Evolutionary conservation across 2,329 filamentous ascomycete species (phyloP).

Genomic region (Kalmusia sp.): DNA sequence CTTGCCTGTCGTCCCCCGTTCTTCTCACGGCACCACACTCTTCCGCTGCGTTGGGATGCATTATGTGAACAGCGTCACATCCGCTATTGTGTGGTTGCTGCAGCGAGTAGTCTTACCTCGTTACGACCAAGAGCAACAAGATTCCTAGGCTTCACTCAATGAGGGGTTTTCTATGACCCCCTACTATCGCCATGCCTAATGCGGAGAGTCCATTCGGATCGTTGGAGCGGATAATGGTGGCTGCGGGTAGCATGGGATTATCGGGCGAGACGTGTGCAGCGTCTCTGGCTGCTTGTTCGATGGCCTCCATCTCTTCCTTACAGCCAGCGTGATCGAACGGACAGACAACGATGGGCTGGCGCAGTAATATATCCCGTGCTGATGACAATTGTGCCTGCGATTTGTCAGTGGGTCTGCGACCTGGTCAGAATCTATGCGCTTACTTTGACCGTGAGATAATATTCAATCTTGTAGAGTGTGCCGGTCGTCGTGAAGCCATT

Average conservation of each 20-base stretch:
- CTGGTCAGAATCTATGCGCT: slow-evolving; percentile 7
- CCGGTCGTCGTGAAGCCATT: slow-evolving; percentile 93
- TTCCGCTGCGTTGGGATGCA: too few relatives aligned
- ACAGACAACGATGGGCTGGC: slow-evolving; percentile 94
- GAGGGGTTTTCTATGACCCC: slow-evolving; percentile 66
- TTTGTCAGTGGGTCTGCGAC: slow-evolving; percentile 17
- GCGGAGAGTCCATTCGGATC: slow-evolving; percentile 70
- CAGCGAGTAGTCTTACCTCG: background rate
- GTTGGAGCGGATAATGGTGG: slow-evolving; percentile 78
- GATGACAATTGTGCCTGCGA: slow-evolving; percentile 84
- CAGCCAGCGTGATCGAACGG: slow-evolving; percentile 94
- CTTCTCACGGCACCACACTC: too few relatives aligned
- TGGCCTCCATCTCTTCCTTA: slow-evolving; percentile 98
- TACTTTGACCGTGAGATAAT: slow-evolving; percentile 94
- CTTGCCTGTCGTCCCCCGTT: background rate
- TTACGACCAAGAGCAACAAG: background rate
- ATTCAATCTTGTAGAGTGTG: slow-evolving; percentile 97
- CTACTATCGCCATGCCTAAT: slow-evolving; percentile 69
- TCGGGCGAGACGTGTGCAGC: slow-evolving; percentile 86
- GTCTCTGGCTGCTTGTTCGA: slow-evolving; percentile 93
- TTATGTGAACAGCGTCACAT: too few relatives aligned
- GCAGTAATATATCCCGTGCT: slow-evolving; percentile 84
- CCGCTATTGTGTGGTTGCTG: background rate
- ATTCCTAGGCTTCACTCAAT: slow-evolving; percentile 63
- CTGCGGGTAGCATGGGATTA: slow-evolving; percentile 90